phyloP scores from a whole-genome alignment of 306 rosid genomes.

The Rosa rugosa region DNA sequence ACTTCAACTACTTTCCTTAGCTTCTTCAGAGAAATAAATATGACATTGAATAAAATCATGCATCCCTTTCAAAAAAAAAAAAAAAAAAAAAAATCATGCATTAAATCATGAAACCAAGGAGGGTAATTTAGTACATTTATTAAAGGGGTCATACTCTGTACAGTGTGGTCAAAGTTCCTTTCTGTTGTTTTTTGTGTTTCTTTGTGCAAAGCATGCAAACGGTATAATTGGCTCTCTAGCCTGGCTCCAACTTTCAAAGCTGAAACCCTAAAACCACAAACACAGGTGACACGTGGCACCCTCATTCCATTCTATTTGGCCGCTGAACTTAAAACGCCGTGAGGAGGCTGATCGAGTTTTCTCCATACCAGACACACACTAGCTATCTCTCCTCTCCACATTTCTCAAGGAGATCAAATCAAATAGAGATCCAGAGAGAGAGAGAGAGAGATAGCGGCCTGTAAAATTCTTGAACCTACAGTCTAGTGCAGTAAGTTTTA shows the following conservation, averaged over 20 bases:
- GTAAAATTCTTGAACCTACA: constrained; percentile 1
- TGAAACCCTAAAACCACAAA: constrained; percentile 11
- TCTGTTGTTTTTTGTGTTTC: constrained; percentile 29
- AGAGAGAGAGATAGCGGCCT: background rate
- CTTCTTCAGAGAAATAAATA: background rate
- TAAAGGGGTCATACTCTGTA: constrained; percentile 21
- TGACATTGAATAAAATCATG: background rate
- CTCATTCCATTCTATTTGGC: constrained; percentile 57
- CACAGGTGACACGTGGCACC: constrained; percentile 56
- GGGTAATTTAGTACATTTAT: constrained; percentile 24
- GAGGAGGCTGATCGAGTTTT: constrained; percentile 28
- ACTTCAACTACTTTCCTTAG: background rate
- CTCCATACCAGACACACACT: constrained; percentile 35
- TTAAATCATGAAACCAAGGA: background rate
- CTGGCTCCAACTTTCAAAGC: constrained; percentile 47
- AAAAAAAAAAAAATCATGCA: too few relatives aligned
- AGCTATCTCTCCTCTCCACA: constrained; percentile 11
- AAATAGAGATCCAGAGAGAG: background rate
- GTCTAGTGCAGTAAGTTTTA: background rate
- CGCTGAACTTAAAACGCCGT: constrained; percentile 58
- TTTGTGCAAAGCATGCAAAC: constrained; percentile 65
- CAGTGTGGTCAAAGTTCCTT: constrained; percentile 52
- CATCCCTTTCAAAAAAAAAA: too few relatives aligned
- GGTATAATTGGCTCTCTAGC: constrained; percentile 50
- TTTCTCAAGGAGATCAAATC: constrained; percentile 37